Evolutionary conservation across 129 eudicot species (phyloP), one percentile per base, ranked within the genome.

Genomic region (Flaveria brownii): DNA sequence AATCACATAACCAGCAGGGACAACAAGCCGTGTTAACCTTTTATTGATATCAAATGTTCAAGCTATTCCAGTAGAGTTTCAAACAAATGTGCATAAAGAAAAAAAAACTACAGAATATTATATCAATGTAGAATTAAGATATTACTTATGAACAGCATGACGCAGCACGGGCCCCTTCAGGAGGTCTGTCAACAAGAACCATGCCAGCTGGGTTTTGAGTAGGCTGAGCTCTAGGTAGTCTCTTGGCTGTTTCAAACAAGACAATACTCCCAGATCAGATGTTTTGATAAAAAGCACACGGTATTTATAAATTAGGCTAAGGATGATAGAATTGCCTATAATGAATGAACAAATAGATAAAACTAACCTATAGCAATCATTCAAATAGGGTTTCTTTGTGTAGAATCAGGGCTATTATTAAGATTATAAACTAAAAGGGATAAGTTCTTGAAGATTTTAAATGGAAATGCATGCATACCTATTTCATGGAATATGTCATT

Each of bases 201-300:
- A 94, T 94, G 39, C 98, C 98, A 3, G 97, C 92, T 25, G 97
- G 96, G 81, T 87, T 89, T 82, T 91, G 97, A 36, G 88, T 83
- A 15, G 97, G 93, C 70, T 91, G 96, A 74, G 98, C 96, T 84
- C 96, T 91, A 57, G 98, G 98, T 51, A 94, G 78, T 77, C 85
- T 80, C 72, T 87, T 94, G 13, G 98, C 98, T 94, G 93, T 72
- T 79, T 56, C 69, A 75, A 63, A 46, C 57, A 62, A 2, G 49
- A 51, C 39, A 68, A 80, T 52, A 12, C 60, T n/a, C 16, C 18
- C 20, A 63, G n/a, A 55, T 71, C 14, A 81, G 61, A 80, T 25
- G 23, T 26, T 15, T 1, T 39, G 71, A 61, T 4, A 10, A 46
- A 63, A 33, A 42, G 39, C 28, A 10, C 23, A 70, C 15, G 20